Evolutionary conservation across 1,284 basidiomycete genomes (phyloP).

Genomic region (Irpex sp.): DNA sequence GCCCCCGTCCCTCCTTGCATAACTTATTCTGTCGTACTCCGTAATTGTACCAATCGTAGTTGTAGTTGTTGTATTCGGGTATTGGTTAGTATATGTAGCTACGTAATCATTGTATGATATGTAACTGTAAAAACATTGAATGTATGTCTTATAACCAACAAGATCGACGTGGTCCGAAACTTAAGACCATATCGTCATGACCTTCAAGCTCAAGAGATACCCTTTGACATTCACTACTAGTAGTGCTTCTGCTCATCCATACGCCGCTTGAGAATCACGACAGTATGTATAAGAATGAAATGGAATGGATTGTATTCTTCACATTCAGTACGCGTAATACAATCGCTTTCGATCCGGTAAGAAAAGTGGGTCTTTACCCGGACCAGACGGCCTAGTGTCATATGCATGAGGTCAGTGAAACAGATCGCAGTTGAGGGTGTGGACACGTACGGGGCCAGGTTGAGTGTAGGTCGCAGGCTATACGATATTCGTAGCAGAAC

Average conservation of each 20-base stretch:
- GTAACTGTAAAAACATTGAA: too few relatives aligned
- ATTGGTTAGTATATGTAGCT: neutral
- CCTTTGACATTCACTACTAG: too few relatives aligned
- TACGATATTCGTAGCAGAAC: neutral
- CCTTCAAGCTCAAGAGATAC: too few relatives aligned
- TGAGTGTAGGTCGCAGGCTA: slow-evolving; percentile 29
- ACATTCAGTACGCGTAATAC: too few relatives aligned
- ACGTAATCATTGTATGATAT: neutral
- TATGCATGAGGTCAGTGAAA: neutral
- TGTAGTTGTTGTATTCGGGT: neutral
- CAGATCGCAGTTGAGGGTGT: neutral
- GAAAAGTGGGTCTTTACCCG: slow-evolving; percentile 16
- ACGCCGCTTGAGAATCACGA: too few relatives aligned
- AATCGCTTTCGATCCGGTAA: too few relatives aligned
- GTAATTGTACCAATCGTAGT: neutral
- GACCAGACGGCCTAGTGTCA: slow-evolving; percentile 26
- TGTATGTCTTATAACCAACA: too few relatives aligned
- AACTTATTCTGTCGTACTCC: neutral
- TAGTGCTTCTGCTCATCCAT: too few relatives aligned
- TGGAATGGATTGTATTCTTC: too few relatives aligned
- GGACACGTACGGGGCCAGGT: slow-evolving; percentile 30
- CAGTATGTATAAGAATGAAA: too few relatives aligned
- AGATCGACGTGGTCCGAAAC: too few relatives aligned
- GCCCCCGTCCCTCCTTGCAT: neutral
- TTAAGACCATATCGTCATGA: too few relatives aligned